phyloP scores from a whole-genome alignment of 768 basidiomycete species.

The Galerina sulciceps region DNA sequence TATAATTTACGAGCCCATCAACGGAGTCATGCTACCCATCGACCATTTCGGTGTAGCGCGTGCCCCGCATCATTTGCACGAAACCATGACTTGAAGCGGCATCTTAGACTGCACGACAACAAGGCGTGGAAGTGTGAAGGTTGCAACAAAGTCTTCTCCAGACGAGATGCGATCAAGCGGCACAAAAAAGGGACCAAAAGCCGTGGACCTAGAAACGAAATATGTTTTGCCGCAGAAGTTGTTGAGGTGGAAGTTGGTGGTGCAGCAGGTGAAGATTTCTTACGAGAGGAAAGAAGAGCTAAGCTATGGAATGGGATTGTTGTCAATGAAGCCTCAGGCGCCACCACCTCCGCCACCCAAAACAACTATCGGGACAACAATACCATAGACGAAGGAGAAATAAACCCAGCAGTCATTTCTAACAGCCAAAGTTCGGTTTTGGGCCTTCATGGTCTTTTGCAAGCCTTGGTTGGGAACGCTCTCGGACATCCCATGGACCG shows the following conservation, averaged over 20 bases:
- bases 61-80: conserved; percentile 81
- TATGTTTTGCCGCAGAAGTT: conserved; percentile 61
- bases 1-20: conserved; percentile 76
- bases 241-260: conserved; percentile 60
- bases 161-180: conserved; percentile 80
- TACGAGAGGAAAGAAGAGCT: conserved; percentile 63
- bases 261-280: conserved; percentile 44
- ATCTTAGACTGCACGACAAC: conserved; percentile 70
- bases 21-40: conserved; percentile 63
- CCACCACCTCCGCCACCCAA: conserved; percentile 20
- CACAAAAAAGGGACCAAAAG: conserved; percentile 67
- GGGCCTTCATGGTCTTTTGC: conserved; percentile 58
- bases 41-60: conserved; percentile 63
- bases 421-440: conserved; percentile 57
- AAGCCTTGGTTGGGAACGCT: conserved; percentile 59
- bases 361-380: conserved; percentile 30
- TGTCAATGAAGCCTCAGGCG: conserved; percentile 40
- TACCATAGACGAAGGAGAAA: conserved; percentile 64
- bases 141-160: conserved; percentile 74
- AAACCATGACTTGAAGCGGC: conserved; percentile 83
- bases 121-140: conserved; percentile 77
- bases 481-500: conserved; percentile 46
- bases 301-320: conserved; percentile 69
- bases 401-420: conserved; percentile 49
- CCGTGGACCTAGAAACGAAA: conserved; percentile 53